A percentile compares a stretch with the other conserved stretches of the same genome.
phyloP scores from a whole-genome alignment of 306 rosid species.

The Rosa lucieae region DNA sequence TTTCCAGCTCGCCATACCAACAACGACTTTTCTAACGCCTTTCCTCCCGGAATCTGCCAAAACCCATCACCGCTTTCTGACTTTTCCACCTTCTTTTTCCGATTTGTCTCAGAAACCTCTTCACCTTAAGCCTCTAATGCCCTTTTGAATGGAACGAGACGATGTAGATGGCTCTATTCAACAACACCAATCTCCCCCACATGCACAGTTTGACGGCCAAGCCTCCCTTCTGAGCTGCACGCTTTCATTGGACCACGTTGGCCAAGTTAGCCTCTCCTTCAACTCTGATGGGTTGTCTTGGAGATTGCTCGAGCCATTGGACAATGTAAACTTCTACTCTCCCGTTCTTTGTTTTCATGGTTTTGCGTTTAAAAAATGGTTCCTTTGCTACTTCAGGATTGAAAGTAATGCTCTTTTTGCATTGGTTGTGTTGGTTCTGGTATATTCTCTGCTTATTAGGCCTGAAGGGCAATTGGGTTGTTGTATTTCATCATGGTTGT shows the following conservation, averaged over 20 bases:
- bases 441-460: background rate
- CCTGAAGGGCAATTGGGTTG: background rate
- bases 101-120: background rate
- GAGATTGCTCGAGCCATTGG: constrained; percentile 43
- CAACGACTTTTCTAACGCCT: background rate
- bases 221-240: constrained; percentile 42
- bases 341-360: background rate
- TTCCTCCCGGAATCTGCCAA: background rate
- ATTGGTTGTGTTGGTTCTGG: background rate
- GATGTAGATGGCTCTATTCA: constrained; percentile 17
- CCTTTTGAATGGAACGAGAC: constrained; percentile 25
- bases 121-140: background rate
- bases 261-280: constrained; percentile 55
- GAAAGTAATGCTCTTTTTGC: background rate
- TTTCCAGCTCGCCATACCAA: background rate
- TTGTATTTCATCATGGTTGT: background rate
- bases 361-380: background rate
- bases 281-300: constrained; percentile 66
- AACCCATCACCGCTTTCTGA: background rate
- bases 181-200: constrained; percentile 26
- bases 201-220: constrained; percentile 25
- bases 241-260: constrained; percentile 63
- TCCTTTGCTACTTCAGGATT: background rate
- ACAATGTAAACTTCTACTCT: constrained; percentile 37
- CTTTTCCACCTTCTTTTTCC: background rate